Evolutionary conservation across 192 early-diverging fungal species (phyloP).

Genomic region (Podila verticillata): DNA sequence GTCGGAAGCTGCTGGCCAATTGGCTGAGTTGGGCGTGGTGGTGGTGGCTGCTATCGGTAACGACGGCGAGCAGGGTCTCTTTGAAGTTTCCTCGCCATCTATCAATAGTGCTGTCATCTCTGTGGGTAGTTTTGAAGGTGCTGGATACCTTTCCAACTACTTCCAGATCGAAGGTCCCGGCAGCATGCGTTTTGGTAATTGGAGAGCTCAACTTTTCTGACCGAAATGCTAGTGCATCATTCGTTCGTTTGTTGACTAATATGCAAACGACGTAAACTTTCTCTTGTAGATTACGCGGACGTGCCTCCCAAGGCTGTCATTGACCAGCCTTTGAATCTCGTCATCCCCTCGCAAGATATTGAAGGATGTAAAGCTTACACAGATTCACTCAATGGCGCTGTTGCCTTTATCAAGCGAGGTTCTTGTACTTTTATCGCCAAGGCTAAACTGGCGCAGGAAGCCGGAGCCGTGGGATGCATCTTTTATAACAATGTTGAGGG

Average conservation of each 20-base stretch:
- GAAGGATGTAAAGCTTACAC: constrained; percentile 24
- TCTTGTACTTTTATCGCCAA: constrained; percentile 64
- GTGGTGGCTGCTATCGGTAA: constrained; percentile 76
- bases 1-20: constrained; percentile 62
- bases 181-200: constrained; percentile 25
- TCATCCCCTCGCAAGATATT: constrained; percentile 28
- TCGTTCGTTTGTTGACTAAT: too few species aligned
- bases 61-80: constrained; percentile 68
- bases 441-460: constrained; percentile 50
- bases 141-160: constrained; percentile 37
- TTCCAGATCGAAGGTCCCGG: constrained; percentile 30
- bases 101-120: constrained; percentile 63
- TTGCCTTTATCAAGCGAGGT: constrained; percentile 73
- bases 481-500: constrained; percentile 65
- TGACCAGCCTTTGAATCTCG: constrained; percentile 55
- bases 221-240: too few species aligned
- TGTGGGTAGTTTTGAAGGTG: constrained; percentile 68
- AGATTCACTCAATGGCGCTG: constrained; percentile 48
- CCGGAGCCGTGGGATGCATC: constrained; percentile 73
- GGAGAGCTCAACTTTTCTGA: background rate
- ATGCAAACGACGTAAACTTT: background rate
- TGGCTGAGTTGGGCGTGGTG: constrained; percentile 51
- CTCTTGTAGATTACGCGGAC: constrained; percentile 33
- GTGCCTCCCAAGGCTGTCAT: constrained; percentile 23
- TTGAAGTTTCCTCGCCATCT: constrained; percentile 64